phyloP scores from a whole-genome alignment of 2,329 filamentous ascomycete genomes.

The Talaromyces sp. region DNA sequence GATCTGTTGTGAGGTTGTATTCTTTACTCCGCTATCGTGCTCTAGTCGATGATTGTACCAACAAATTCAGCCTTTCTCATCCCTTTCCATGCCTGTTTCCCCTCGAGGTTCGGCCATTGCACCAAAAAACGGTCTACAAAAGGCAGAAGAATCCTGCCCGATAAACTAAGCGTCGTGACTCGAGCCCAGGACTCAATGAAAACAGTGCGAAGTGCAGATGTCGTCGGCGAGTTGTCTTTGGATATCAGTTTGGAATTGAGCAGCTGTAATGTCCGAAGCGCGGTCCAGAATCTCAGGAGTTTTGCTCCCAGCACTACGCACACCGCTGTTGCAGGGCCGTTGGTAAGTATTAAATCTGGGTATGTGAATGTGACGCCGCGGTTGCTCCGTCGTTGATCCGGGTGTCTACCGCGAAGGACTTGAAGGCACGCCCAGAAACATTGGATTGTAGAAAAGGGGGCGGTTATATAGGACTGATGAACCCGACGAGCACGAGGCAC shows the following conservation, averaged over 20 bases:
- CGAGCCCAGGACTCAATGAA: slow-evolving; percentile 94
- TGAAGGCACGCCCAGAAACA: slow-evolving; percentile 61
- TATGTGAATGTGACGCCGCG: slow-evolving; percentile 36
- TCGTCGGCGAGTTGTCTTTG: slow-evolving; percentile 15
- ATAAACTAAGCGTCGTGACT: slow-evolving; percentile 75
- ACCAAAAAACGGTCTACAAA: slow-evolving; percentile 76
- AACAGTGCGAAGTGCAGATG: slow-evolving; percentile 62
- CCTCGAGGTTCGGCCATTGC: slow-evolving; percentile 66
- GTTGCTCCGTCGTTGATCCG: slow-evolving; percentile 26
- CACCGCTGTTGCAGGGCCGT: slow-evolving; percentile 83
- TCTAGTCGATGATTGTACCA: slow-evolving; percentile 34
- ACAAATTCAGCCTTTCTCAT: slow-evolving; percentile 37
- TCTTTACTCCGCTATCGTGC: neutral
- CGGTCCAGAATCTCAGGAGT: slow-evolving; percentile 51
- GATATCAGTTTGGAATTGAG: slow-evolving; percentile 6
- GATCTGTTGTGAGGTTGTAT: neutral
- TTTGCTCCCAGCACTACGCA: slow-evolving; percentile 60
- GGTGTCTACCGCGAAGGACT: slow-evolving; percentile 45
- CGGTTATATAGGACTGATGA: slow-evolving; percentile 71
- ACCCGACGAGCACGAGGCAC: slow-evolving; percentile 75
- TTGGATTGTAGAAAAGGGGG: slow-evolving; percentile 62
- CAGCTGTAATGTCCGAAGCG: slow-evolving; percentile 14
- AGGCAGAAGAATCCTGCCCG: slow-evolving; percentile 67
- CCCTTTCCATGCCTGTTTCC: slow-evolving; percentile 35
- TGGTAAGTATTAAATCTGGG: slow-evolving; percentile 75